Base-by-base conservation (phyloP, 108 stramenopile species). In the Seminavis robusta region DNA sequence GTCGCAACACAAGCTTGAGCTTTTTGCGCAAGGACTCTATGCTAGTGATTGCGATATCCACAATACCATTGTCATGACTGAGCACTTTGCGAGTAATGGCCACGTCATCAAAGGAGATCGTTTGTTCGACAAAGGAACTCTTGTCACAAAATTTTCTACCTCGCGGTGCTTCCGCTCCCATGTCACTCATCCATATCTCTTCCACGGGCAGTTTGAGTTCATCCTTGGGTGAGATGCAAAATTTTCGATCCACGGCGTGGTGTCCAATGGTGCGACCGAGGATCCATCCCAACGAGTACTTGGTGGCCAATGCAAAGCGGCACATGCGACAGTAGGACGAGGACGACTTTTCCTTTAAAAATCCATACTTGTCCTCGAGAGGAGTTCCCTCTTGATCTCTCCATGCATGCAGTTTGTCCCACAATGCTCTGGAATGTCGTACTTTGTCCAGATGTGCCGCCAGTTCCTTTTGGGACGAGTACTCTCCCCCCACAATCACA, bases 381-480 rank as follows among this genome's bases (percentile, higher is more conserved):
- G 19, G 8, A 24, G 77, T 69, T 6, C 73, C 47, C 13, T 73
- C 76, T 54, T 71, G n/a, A 19, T 59, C 46, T 47, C 83, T 53
- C 87, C 87, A 88, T 3, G 50, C 47, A 56, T 88, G 87, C 47
- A 84, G 80, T 11, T 67, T 73, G 31, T 84, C 75, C 57, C 82
- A 88, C 33, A 83, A 42, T n/a, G 65, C 47, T 37, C 63, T 44
- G 40, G 81, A 60, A 7, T 67, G 59, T 17, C 73, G 33, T 7
- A 88, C 72, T 44, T 67, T 10, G 17, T 52, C 37, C 51, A 88
- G 53, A 56, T 88, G 74, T 2, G 54, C 50, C 15, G 70, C 76
- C 27, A 89, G 68, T 1, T 63, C 75, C 13, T 59, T 10, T 1
- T 55, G 21, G 0, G 60, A 25, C 9, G 44, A 40, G 65, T 79